Evolutionary conservation across 192 early-diverging fungal genomes (phyloP).

Genomic region (Fimicolochytrium jonesii): DNA sequence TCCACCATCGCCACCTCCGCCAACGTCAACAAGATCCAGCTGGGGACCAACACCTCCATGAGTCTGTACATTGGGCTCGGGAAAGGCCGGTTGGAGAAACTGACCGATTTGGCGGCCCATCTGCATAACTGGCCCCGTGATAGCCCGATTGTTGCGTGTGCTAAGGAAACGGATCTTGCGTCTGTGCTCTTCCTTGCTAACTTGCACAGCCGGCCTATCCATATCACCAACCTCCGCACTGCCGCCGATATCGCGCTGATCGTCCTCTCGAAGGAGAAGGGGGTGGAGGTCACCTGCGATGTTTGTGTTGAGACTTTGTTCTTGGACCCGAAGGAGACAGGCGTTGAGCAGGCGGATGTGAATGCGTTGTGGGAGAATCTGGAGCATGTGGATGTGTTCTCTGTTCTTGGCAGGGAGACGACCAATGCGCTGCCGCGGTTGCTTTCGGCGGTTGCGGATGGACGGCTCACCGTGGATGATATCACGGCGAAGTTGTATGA

Average conservation of each 20-base stretch:
- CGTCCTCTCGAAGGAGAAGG: slow-evolving; percentile 78
- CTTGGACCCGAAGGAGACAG: slow-evolving; percentile 33
- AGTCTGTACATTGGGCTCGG: slow-evolving; percentile 59
- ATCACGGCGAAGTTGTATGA: slow-evolving; percentile 69
- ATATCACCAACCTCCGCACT: slow-evolving; percentile 79
- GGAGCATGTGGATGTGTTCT: slow-evolving; percentile 86
- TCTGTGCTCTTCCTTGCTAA: slow-evolving; percentile 82
- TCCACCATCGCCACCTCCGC: slow-evolving; percentile 63
- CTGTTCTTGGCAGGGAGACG: slow-evolving; percentile 66
- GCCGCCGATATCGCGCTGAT: slow-evolving; percentile 84
- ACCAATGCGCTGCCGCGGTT: slow-evolving; percentile 52
- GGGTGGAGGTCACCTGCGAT: slow-evolving; percentile 86
- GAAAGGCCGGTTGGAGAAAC: slow-evolving; percentile 42
- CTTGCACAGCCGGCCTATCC: slow-evolving; percentile 77
- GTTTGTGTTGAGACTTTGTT: slow-evolving; percentile 87
- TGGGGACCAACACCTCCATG: slow-evolving; percentile 43
- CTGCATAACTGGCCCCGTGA: slow-evolving; percentile 76
- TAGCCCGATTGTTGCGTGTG: slow-evolving; percentile 76
- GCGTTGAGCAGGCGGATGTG: slow-evolving; percentile 51
- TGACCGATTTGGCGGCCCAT: slow-evolving; percentile 66
- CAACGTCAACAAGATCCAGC: slow-evolving; percentile 48
- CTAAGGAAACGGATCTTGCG: slow-evolving; percentile 82
- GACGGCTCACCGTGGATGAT: slow-evolving; percentile 73
- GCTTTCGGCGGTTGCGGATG: slow-evolving; percentile 76
- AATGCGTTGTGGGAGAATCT: slow-evolving; percentile 79